A percentile compares a stretch with the other conserved stretches of the same genome.
Conservation (phyloP, 345 rosid genomes). For the Citrus sp. region DNA sequence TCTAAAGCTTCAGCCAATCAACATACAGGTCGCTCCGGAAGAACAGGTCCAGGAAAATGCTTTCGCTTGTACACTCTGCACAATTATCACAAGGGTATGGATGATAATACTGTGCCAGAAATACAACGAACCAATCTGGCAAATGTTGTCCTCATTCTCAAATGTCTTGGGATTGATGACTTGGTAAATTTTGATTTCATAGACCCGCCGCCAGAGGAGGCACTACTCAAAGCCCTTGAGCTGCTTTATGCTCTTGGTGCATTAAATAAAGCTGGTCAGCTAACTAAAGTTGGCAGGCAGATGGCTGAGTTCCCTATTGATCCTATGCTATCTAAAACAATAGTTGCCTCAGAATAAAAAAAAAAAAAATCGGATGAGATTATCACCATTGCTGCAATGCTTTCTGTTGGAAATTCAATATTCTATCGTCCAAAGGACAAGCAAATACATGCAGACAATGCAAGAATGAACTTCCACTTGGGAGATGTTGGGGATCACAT, state of each 20-base stretch:
- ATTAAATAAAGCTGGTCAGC: conserved; percentile 79
- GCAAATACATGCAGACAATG: conserved; percentile 95
- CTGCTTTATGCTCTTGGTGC: conserved; percentile 85
- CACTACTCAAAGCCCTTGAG: conserved; percentile 82
- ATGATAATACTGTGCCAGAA: conserved; percentile 90
- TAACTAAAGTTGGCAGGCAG: conserved; percentile 90
- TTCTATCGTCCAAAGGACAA: conserved; percentile 96
- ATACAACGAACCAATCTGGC: conserved; percentile 97
- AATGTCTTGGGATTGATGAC: conserved; percentile 98
- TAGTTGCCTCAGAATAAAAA: conserved; percentile 93
- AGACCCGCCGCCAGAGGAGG: conserved; percentile 99
- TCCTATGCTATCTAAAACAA: conserved; percentile 89
- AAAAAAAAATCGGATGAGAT: conserved; percentile 89
- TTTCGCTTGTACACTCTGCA: conserved; percentile 80
- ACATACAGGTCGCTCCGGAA: conserved; percentile 89
- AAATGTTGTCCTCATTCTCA: conserved; percentile 81
- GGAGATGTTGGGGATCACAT: conserved; percentile 94
- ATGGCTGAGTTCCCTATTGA: conserved; percentile 98
- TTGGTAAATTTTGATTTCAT: conserved; percentile 87
- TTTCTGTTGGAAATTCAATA: conserved; percentile 88
- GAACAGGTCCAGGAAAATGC: conserved; percentile 97
- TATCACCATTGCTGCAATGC: conserved; percentile 88
- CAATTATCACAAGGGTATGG: conserved; percentile 78
- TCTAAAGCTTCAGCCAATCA: conserved; percentile 97
- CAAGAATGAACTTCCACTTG: conserved; percentile 83